A percentile compares a stretch with the other conserved stretches of the same genome.
Conservation (phyloP, 352 stramenopile genomes). For the Salisapilia sapeloensis region DNA sequence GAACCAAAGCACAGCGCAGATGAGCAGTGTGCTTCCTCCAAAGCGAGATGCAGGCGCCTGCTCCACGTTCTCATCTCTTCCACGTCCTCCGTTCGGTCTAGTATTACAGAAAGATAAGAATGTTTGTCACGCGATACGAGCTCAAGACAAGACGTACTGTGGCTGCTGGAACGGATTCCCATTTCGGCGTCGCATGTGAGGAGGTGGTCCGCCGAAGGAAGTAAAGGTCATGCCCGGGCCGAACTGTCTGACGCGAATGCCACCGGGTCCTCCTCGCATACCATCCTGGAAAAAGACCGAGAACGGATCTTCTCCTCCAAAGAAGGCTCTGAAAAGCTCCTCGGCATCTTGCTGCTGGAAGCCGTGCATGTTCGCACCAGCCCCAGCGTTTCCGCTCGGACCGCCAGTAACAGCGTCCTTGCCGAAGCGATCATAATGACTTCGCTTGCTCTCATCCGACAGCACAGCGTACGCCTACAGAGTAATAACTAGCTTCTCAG, state of each 20-base stretch:
- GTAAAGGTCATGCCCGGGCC: conserved; percentile 63
- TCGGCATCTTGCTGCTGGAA: conserved; percentile 65
- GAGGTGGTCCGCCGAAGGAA: conserved; percentile 22
- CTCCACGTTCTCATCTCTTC: conserved; percentile 4
- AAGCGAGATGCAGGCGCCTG: conserved; percentile 34
- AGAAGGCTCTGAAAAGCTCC: conserved; percentile 72
- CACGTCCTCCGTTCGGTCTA: conserved; percentile 8
- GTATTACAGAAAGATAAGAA: too few relatives aligned
- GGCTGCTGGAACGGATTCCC: too few relatives aligned
- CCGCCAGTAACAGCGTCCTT: conserved; percentile 44
- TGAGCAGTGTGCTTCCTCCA: conserved; percentile 49
- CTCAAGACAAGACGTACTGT: conserved; percentile 25
- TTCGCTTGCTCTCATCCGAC: conserved; percentile 74
- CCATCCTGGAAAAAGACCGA: conserved; percentile 73
- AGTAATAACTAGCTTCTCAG: not conserved
- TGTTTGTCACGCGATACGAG: too few relatives aligned
- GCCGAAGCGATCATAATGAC: conserved; percentile 85
- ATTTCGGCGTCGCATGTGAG: conserved; percentile 3
- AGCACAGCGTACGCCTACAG: conserved; percentile 80
- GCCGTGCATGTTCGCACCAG: conserved; percentile 15
- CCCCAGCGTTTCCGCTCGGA: conserved; percentile 8
- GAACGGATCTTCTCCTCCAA: conserved; percentile 67
- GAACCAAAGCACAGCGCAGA: conserved; percentile 64
- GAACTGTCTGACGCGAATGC: conserved; percentile 60
- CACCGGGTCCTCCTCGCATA: conserved; percentile 22